Base-by-base conservation (phyloP, 2,329 filamentous ascomycete genomes). In the Pseudogymnoascus sp. region DNA sequence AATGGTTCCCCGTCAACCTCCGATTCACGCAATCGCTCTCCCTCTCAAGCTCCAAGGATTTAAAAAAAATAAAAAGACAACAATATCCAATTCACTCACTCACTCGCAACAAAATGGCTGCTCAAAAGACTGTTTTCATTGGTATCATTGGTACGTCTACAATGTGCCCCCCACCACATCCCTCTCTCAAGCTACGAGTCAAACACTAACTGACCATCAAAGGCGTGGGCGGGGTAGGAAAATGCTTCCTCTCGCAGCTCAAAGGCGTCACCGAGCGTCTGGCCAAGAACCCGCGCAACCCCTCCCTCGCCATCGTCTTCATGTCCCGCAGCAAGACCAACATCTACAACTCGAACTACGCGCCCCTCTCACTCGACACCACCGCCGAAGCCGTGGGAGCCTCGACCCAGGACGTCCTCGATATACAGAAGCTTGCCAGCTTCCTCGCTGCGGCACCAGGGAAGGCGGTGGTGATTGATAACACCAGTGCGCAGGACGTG, bases 181-280 rank as follows among this genome's bases (percentile, higher is more conserved):
- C 50, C 50, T 4, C 22, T 66, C 61, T 61, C 63, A 64, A 35
- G 57, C 57, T 34, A 32, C 63, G 67, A 63, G 66, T 54, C 37
- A 37, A 32, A 34, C 9, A 14, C 28, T 54, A 16, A 54, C 9
- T n/a, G n/a, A n/a, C 1, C 11, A 9, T 63, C 67, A 65, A 70
- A 95, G 92, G 94, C 71, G 89, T 89, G 69, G 94, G 94, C 68
- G 93, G 93, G 66, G 94, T 97, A 64, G 94, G 94, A 70, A 92
- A 92, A 75, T 85, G 85, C 76, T 97, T 97, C 80, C 84, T 97
- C 65, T 79, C 81, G 67, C 94, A 97, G 76, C 85, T 97, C 62
- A 79, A 87, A 65, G 72, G 77, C 63, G 82, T 94, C 63, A 80
- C 84, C 58, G 78, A 81, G 65, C 84, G 88, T 64, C 85, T 85